A percentile compares a stretch with the other conserved stretches of the same genome.
Conservation (phyloP, 1,139 yeast species). For the Meyerozyma athensensis region DNA sequence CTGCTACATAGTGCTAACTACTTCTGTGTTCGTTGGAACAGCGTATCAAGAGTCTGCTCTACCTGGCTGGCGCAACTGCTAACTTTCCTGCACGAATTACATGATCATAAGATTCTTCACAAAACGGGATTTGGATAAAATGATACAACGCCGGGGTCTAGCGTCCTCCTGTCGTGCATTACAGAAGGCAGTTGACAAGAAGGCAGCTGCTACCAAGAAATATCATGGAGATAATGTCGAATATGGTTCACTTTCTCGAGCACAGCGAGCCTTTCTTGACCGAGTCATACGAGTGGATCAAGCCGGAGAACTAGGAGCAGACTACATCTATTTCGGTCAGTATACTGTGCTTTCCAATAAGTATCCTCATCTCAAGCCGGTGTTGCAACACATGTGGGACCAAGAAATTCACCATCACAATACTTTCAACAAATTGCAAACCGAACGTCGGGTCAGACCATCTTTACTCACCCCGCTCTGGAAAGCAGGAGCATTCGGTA, state of each 20-base stretch:
- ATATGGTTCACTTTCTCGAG: constrained; percentile 45
- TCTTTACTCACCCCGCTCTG: constrained; percentile 87
- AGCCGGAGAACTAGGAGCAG: constrained; percentile 98
- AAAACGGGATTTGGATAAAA: not conserved
- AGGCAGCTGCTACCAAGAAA: constrained; percentile 15
- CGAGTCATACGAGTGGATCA: constrained; percentile 88
- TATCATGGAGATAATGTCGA: constrained; percentile 14
- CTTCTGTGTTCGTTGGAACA: not conserved
- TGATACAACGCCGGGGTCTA: not conserved
- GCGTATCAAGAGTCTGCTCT: too few relatives aligned
- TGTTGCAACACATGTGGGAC: constrained; percentile 95
- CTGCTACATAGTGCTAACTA: not conserved
- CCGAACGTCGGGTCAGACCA: constrained; percentile 80
- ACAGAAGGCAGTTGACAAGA: constrained; percentile 6
- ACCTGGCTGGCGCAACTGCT: too few relatives aligned
- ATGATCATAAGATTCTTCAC: constrained; percentile 2
- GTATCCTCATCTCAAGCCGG: constrained; percentile 65
- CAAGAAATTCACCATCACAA: constrained; percentile 89
- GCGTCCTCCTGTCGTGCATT: constrained; percentile 1
- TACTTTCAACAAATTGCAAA: constrained; percentile 76
- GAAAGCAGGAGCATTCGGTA: constrained; percentile 83
- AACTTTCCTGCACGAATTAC: not conserved
- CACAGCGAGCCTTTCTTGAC: constrained; percentile 69
- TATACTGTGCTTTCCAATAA: constrained; percentile 67
- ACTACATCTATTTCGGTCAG: constrained; percentile 90